Evolutionary conservation across 306 rosid genomes (phyloP), one percentile per base, ranked within the genome.

Genomic region (Ammopiptanthus mongolicus): DNA sequence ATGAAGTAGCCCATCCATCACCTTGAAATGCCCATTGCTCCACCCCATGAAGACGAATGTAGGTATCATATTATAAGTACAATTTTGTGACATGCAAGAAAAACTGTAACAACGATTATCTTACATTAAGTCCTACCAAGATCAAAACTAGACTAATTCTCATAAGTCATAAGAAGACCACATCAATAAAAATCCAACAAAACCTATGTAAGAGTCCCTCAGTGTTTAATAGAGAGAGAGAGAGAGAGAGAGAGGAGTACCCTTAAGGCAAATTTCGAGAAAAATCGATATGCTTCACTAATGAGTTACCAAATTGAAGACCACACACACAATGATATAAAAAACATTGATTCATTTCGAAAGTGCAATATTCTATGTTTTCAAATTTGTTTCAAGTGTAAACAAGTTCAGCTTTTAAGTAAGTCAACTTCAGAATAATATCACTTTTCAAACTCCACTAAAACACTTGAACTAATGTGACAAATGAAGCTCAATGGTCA

Each of bases 401-500:
- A 18, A 36, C 47, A 59, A 82, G 50, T 57, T 65, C 61, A 48
- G 14, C 46, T 71, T 33, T 50, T 21, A 50, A 66, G 19, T 1
- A 52, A 39, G 52, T 68, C 60, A 56, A n/a, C 37, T 23, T 47
- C 64, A 56, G 65, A 69, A 48, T n/a, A n/a, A 52, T 15, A 41
- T 21, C 33, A 51, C 67, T 51, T 41, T 52, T 36, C 14, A 19
- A 57, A 33, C 69, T 46, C 39, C 18, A 19, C 19, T 66, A 46
- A 10, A 75, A 8, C 44, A 52, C 31, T 51, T 5, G 8, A 75
- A 10, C 13, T 39, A 5, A 57, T 37, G 58, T 25, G 56, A 61
- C 62, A 31, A 34, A 14, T 65, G 42, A 65, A 64, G 67, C 65
- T 81, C 50, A 36, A 76, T 17, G 15, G 62, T 15, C 36, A 53